Conservation (phyloP, 2,329 filamentous ascomycete genomes). For the Curvularia hawaiiensis region DNA sequence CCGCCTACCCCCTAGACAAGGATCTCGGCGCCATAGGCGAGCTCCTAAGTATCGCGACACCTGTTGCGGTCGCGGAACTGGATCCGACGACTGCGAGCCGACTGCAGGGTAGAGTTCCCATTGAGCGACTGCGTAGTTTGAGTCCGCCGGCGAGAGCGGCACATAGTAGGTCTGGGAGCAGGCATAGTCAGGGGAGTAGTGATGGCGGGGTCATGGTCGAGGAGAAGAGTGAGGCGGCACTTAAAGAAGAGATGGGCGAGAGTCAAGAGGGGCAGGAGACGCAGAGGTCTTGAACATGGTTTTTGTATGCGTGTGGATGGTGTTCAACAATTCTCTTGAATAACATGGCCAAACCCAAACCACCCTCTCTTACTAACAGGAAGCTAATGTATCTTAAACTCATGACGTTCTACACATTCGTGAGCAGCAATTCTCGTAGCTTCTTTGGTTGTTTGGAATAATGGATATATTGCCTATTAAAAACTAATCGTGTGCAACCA, state of each 20-base stretch:
- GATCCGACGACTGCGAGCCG: conserved; percentile 43
- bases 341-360: no score
- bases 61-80: conserved; percentile 44
- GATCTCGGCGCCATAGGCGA: conserved; percentile 41
- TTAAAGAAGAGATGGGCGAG: neutral
- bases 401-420: no score
- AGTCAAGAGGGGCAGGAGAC: neutral
- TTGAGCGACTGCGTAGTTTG: conserved; percentile 36
- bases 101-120: conserved; percentile 25
- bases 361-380: no score
- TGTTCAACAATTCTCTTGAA: no score
- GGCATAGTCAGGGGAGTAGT: conserved; percentile 23
- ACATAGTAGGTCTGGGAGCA: conserved; percentile 16
- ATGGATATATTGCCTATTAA: no score
- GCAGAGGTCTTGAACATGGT: neutral
- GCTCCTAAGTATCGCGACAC: conserved; percentile 42
- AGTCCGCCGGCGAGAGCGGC: conserved; percentile 29
- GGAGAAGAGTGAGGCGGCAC: conserved; percentile 35
- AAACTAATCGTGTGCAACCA: no score
- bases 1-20: conserved; percentile 10
- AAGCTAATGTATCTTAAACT: no score
- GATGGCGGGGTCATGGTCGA: conserved; percentile 50
- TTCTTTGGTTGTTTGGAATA: no score
- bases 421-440: no score
- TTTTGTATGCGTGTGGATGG: no score